Percentiles rank a stretch among this genome's conserved stretches.
Conservation (phyloP, 2,329 filamentous ascomycete genomes). For the Stenocarpella maydis region DNA sequence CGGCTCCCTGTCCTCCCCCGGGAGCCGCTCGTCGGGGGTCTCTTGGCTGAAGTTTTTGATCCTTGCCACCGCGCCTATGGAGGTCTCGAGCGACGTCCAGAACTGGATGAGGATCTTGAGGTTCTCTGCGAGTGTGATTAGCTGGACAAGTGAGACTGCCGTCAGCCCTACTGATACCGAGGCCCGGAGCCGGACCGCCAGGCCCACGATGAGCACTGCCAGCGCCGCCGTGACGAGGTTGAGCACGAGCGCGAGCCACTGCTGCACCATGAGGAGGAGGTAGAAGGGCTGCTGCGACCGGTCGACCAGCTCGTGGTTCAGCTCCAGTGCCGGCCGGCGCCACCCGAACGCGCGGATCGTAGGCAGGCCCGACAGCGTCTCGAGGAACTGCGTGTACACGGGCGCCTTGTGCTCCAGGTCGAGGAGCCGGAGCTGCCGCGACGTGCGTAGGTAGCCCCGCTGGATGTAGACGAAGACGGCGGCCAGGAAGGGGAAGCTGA, state of each 20-base stretch:
- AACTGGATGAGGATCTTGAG: constrained; percentile 42
- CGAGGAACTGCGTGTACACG: constrained; percentile 54
- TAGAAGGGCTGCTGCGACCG: constrained; percentile 46
- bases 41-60: constrained; percentile 42
- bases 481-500: constrained; percentile 49
- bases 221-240: constrained; percentile 44
- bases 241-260: constrained; percentile 47
- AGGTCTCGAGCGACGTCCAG: constrained; percentile 42
- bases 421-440: constrained; percentile 54
- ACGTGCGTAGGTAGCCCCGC: constrained; percentile 55
- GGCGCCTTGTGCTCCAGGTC: constrained; percentile 55
- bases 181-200: constrained; percentile 42
- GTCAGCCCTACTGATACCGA: constrained; percentile 46
- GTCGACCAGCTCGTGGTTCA: constrained; percentile 45
- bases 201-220: constrained; percentile 42
- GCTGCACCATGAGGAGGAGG: constrained; percentile 44
- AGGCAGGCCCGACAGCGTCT: constrained; percentile 51
- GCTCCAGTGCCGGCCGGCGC: constrained; percentile 46
- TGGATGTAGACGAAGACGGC: constrained; percentile 51
- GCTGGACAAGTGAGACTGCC: constrained; percentile 39
- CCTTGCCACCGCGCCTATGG: constrained; percentile 46
- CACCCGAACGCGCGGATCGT: constrained; percentile 57
- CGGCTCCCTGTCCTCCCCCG: constrained; percentile 37
- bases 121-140: constrained; percentile 37
- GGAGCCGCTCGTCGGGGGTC: constrained; percentile 42